Base-by-base conservation (phyloP, 345 rosid genomes). In the Kandelia obovata region DNA sequence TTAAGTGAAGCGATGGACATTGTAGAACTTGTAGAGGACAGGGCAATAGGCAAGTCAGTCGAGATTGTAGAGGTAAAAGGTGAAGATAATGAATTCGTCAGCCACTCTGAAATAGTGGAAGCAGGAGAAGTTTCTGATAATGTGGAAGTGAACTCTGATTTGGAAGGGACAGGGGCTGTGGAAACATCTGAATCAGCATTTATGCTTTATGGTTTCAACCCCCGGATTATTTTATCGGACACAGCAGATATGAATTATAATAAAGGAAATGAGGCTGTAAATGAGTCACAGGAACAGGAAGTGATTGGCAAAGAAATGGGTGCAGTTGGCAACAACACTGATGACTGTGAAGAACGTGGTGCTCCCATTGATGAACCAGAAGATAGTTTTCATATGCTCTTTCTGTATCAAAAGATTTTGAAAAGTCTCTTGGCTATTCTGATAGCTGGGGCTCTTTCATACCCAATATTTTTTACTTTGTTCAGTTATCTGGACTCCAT, bases 341-440 rank as follows among this genome's bases (percentile, higher is more conserved):
- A 21, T 39, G 66, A 49, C 47, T 1, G 20, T 55, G 16, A 17
- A 10, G 57, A 49, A 31, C 37, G 3, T 31, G 61, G 52, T 57
- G 32, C 25, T 71, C 26, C n/a, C 13, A 75, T 27, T 59, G 72
- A 64, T 71, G 65, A 27, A 61, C 47, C 57, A 34, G 76, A 65
- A 58, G 62, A n/a, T 31, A 43, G 52, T 5, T 11, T 11, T 39
- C 5, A 39, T 11, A 43, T 43, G 49, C 19, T 43, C 49, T 11
- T 3, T 43, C 19, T 13, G 17, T 43, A 13, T 43, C 49, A 13
- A 11, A 19, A 3, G 4, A 43, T 43, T 15, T 43, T 43, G 49
- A 43, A 13, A 43, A 43, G 49, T 43, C 3, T 11, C 49, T 15
- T 43, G 49, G 49, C 17, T 43, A 15, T 2, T 43, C 49, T 43